Evolutionary conservation across 352 stramenopile species (phyloP).

Genomic region (Phytophthora citrophthora): DNA sequence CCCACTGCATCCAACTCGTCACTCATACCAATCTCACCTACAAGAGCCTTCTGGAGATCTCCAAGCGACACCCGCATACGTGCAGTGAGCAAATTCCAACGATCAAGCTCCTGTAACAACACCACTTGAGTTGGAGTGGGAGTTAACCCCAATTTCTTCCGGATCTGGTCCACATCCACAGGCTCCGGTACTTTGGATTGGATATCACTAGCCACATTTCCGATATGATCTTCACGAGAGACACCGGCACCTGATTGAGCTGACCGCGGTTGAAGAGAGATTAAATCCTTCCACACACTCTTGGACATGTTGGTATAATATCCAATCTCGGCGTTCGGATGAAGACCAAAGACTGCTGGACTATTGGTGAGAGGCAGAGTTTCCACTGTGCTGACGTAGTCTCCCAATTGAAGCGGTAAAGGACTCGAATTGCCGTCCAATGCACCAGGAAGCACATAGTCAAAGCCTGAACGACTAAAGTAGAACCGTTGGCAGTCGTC

Average conservation of each 20-base stretch:
- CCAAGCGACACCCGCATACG: conserved; percentile 86
- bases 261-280: conserved; percentile 91
- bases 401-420: conserved; percentile 56
- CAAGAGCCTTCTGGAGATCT: conserved; percentile 93
- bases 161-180: conserved; percentile 89
- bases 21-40: conserved; percentile 97
- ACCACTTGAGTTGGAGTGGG: conserved; percentile 92
- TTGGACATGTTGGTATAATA: conserved; percentile 97
- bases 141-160: conserved; percentile 73
- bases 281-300: conserved; percentile 93
- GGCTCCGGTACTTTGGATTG: conserved; percentile 90
- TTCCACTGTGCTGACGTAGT: conserved; percentile 89
- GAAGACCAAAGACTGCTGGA: conserved; percentile 95
- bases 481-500: conserved; percentile 94
- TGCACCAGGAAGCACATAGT: conserved; percentile 87
- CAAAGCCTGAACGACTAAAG: conserved; percentile 94
- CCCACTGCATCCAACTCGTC: conserved; percentile 94
- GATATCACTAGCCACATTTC: conserved; percentile 90
- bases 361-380: conserved; percentile 93
- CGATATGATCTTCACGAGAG: conserved; percentile 95
- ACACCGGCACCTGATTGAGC: conserved; percentile 74
- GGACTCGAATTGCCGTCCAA: conserved; percentile 16
- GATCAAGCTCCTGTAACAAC: conserved; percentile 94
- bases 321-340: conserved; percentile 96
- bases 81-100: conserved; percentile 93